A percentile compares a stretch with the other conserved stretches of the same genome.
Evolutionary conservation across 2,329 filamentous ascomycete genomes (phyloP).

Genomic region (Colletotrichum echinochloae): DNA sequence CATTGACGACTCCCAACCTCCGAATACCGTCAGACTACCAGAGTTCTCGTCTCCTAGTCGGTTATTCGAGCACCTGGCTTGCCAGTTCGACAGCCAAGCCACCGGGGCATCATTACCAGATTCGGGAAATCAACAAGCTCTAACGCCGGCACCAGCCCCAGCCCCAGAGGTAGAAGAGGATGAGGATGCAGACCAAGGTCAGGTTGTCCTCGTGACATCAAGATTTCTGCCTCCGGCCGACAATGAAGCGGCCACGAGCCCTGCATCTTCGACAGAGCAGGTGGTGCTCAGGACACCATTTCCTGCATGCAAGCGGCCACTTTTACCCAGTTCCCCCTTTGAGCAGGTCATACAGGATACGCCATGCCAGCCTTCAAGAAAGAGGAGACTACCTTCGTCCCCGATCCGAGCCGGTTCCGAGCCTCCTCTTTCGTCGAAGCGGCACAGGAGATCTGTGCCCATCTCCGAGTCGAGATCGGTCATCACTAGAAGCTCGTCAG

Average conservation of each 20-base stretch:
- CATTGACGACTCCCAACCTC: constrained; percentile 67
- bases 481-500: constrained; percentile 50
- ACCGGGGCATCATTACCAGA: background rate
- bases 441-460: constrained; percentile 39
- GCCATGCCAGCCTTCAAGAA: constrained; percentile 20
- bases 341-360: constrained; percentile 34
- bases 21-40: constrained; percentile 48
- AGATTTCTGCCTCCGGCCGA: constrained; percentile 45
- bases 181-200: constrained; percentile 24
- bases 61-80: constrained; percentile 58
- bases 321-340: constrained; percentile 2
- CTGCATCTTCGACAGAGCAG: constrained; percentile 36
- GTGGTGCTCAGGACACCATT: constrained; percentile 31
- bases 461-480: constrained; percentile 41
- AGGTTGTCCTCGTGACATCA: constrained; percentile 52
- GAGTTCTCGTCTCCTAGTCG: constrained; percentile 62
- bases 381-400: constrained; percentile 21
- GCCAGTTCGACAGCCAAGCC: constrained; percentile 23
- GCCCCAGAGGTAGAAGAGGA: background rate
- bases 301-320: constrained; percentile 24
- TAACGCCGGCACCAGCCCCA: background rate
- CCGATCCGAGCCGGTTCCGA: constrained; percentile 49
- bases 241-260: background rate
- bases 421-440: constrained; percentile 47
- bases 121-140: background rate